Base-by-base conservation (phyloP, 148 eudicot genomes). In the Mesembryanthemum crystallinum region DNA sequence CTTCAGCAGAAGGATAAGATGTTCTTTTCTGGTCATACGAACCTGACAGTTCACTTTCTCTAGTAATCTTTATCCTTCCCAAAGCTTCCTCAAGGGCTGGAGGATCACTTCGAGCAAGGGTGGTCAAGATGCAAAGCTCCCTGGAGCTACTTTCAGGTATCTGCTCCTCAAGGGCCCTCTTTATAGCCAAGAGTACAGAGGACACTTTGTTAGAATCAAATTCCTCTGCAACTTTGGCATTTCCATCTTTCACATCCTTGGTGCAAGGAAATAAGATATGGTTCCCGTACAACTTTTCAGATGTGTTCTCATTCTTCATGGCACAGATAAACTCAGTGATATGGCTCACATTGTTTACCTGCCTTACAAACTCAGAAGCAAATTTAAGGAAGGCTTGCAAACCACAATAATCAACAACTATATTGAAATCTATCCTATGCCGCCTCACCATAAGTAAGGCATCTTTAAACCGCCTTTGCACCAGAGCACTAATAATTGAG, bases 111-210 rank as follows among this genome's bases (percentile, higher is more conserved):
- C 92, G 92, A 35, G 97, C 97, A 83, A 92, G 89, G 69, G 99
- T 95, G 70, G 99, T 95, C 86, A 95, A 86, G 83, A 95, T 90
- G 82, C 98, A 92, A 80, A 95, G 94, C 82, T 95, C 99, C 75
- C 97, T 89, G 25, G 89, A 82, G 58, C 97, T 91, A 84, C 87
- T 83, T 79, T 87, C 97, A 77, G 82, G 82, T 39, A 88, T 73
- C 57, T 92, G 80, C 73, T 92, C 97, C 84, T 90, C 96, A 76
- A 95, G 99, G 76, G 94, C 96, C 82, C 81, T 88, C 65, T 89
- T 84, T 79, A 95, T 83, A 45, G 92, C 92, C 76, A 77, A 72
- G 45, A 95, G 83, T 61, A 92, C 92, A 52, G 94, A 83, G 18
- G 86, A 75, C 33, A 92, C 72, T 86, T 92, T 95, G 83, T 76